These are phyloP conservation scores for Pseudoscleropodium purum DNA, from an alignment of 225 moss, liverwort and hornwort species.

Conservation along the genomic window DNA sequence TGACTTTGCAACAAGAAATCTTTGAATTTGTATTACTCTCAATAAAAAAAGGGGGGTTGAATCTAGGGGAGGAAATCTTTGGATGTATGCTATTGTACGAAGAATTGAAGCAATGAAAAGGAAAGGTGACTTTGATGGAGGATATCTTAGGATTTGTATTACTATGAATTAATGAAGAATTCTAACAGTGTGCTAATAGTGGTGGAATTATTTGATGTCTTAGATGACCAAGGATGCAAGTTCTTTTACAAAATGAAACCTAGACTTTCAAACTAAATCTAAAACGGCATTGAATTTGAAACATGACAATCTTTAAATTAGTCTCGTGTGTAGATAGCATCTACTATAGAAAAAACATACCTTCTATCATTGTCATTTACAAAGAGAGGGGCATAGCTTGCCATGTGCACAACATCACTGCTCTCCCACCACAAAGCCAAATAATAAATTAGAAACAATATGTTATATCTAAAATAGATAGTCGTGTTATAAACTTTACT, in stretches of 20 bases:
- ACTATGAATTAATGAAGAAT: neutral
- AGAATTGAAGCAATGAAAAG: no score
- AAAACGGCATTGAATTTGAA: neutral
- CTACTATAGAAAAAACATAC: slow-evolving; percentile 10
- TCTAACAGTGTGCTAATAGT: fast-evolving
- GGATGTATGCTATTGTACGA: no score
- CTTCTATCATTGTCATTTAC: slow-evolving; percentile 79
- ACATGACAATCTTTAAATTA: neutral
- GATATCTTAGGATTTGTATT: neutral
- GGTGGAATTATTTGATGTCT: neutral
- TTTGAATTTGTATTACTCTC: neutral
- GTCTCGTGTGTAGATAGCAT: neutral
- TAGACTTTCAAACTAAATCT: no score
- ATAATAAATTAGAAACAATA: neutral
- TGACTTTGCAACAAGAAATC: neutral
- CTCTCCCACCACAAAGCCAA: neutral
- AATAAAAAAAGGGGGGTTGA: neutral
- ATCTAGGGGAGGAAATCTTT: no score
- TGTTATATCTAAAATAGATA: neutral
- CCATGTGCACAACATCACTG: slow-evolving; percentile 96
- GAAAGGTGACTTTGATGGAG: neutral
- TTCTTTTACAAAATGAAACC: neutral
- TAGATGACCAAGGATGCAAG: neutral
- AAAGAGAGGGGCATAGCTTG: slow-evolving; percentile 97
- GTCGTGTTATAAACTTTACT: neutral